phyloP scores from a whole-genome alignment of 257 asterid genomes.

The Plantago major region DNA sequence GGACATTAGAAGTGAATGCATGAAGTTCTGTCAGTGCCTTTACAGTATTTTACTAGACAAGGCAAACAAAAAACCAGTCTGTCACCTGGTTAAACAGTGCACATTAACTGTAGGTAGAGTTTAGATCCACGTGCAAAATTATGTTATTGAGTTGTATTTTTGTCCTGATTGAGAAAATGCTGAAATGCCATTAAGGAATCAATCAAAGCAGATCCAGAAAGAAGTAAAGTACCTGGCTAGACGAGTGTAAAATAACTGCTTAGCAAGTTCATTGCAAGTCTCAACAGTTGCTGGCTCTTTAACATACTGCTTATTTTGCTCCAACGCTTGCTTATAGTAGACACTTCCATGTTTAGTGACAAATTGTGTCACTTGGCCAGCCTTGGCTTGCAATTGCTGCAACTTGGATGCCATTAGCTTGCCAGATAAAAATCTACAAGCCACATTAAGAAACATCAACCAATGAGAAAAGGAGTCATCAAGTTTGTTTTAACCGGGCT shows the following conservation, averaged over 20 bases:
- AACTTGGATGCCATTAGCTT: slow-evolving; percentile 49
- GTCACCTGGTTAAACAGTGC: too few species aligned
- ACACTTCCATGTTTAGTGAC: slow-evolving; percentile 46
- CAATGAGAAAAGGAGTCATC: background rate
- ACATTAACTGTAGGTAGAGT: too few species aligned
- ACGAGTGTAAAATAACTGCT: slow-evolving; percentile 61
- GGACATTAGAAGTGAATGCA: too few species aligned
- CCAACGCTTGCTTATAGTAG: slow-evolving; percentile 61
- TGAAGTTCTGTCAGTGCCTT: too few species aligned
- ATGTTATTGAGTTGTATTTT: background rate
- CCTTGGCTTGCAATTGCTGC: slow-evolving; percentile 54
- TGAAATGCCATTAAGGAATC: background rate
- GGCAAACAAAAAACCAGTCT: too few species aligned
- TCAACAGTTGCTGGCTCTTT: slow-evolving; percentile 65
- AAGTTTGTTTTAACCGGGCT: too few species aligned
- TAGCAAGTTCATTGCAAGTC: slow-evolving; percentile 49
- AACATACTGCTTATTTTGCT: slow-evolving; percentile 56
- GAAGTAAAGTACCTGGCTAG: slow-evolving; percentile 50
- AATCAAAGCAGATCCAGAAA: background rate
- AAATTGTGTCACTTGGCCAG: slow-evolving; percentile 46
- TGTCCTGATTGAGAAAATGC: background rate
- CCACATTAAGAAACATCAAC: background rate
- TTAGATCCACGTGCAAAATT: too few species aligned
- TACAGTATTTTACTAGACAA: too few species aligned
- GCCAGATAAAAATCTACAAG: slow-evolving; percentile 21